Base-by-base conservation (phyloP, 208 protist genomes). In the Trypanosomatidae sp. region DNA sequence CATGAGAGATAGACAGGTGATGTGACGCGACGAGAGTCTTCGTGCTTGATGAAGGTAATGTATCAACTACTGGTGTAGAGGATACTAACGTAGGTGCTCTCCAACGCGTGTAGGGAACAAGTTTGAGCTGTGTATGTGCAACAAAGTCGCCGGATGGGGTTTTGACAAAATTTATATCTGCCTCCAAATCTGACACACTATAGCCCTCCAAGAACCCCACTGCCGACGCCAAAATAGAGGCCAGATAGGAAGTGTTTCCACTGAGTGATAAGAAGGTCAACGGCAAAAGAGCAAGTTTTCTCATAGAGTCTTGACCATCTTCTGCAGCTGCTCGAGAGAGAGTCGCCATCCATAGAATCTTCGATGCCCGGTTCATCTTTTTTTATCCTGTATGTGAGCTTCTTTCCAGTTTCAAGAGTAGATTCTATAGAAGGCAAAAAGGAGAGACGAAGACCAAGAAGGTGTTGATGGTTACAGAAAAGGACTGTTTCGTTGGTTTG, bases 151-250 rank as follows among this genome's bases (percentile, higher is more conserved):
- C 74, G 19, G 71, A 30, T 1, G 67, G 33, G 33, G 62, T 36
- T 19, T 44, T 28, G 2, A 62, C 56, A 12, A 91, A 44, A 13
- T 69, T 44, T 2, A 83, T 50, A 44, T 82, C 58, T 3, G 83
- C 70, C 30, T 91, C 83, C 25, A 86, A 55, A 36, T 87, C 74
- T 39, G 82, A 79, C 39, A 52, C 60, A 25, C 86, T 83, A 66
- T 82, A 86, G 0, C 86, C 86, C 73, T 91, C 86, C 1, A 91
- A 58, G 49, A 86, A 91, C 0, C 64, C 72, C 7, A 91, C 81
- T 19, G 86, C 86, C 1, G 86, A 88, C 13, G 79, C 80, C 17
- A 91, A 39, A 19, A 86, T 82, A 0, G 56, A 74, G 1, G 77
- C 73, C 4, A 87, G 55, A 19, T 62, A 68, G 2, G 46, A 36